Base-by-base conservation (phyloP, 306 rosid species). In the Malus fusca region DNA sequence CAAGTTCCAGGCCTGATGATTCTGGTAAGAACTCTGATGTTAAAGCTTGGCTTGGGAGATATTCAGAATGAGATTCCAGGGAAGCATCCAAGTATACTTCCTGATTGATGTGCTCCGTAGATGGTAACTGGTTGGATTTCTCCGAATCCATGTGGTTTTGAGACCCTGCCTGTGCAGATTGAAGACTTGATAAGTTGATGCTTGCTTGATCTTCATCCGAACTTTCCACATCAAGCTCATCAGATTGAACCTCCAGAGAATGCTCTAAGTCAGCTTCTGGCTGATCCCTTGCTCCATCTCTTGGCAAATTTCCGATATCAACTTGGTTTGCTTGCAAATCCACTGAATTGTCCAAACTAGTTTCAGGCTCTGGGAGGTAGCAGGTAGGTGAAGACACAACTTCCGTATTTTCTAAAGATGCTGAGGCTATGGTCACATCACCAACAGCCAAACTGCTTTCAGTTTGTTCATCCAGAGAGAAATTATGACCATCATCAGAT, bases 241-340 rank as follows among this genome's bases (percentile, higher is more conserved):
- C 83, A 87, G 75, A 75, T 76, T 67, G 83, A 42, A 88, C 81
- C 79, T 48, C 82, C 66, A 76, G 64, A 26, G 53, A 77, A 63
- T 75, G 76, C 75, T 79, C 86, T 21, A 33, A 75, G 77, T 61
- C 71, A 80, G 79, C 66, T 69, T 79, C 86, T 53, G 78, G 48
- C 61, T n/a, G 82, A 73, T 52, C 61, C 42, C 51, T 48, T 66
- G 78, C 79, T 44, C 37, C 80, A 76, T 79, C 79, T 53, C 71
- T 74, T 66, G 37, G 74, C 53, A 59, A 52, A 77, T 30, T 33
- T 46, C 86, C 77, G 35, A 56, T 76, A 69, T 80, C 70, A 62
- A n/a, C 82, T 66, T 80, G 84, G 73, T 77, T 79, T 88, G 68
- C 79, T 76, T 77, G 80, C 35, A 83, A 81, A 66, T 70, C 82